Evolutionary conservation across 257 asterid genomes (phyloP).

Genomic region (Fraxinus pennsylvanica): DNA sequence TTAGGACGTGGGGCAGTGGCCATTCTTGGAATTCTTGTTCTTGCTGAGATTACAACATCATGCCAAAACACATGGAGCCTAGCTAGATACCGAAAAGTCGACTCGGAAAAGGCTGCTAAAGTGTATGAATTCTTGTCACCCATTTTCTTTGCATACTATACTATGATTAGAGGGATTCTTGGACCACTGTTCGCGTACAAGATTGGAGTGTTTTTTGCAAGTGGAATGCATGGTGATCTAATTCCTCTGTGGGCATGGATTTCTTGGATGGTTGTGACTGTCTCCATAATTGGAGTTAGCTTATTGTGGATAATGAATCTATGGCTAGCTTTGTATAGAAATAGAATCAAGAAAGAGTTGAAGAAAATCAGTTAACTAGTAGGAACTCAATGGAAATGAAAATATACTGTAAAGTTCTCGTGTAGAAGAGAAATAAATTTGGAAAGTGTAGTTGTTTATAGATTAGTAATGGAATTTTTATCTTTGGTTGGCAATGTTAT

Average conservation of each 20-base stretch:
- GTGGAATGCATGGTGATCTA: slow-evolving; percentile 33
- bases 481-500: background rate
- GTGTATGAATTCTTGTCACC: slow-evolving; percentile 60
- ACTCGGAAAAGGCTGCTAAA: slow-evolving; percentile 45
- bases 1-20: slow-evolving; percentile 60
- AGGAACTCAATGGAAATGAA: background rate
- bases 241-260: slow-evolving; percentile 69
- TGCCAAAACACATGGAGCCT: slow-evolving; percentile 83
- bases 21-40: slow-evolving; percentile 51
- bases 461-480: background rate
- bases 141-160: slow-evolving; percentile 49
- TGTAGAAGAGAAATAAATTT: background rate
- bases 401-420: background rate
- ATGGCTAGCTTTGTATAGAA: slow-evolving; percentile 52
- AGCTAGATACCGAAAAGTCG: slow-evolving; percentile 46
- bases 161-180: slow-evolving; percentile 66
- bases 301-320: slow-evolving; percentile 65
- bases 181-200: slow-evolving; percentile 58
- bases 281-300: slow-evolving; percentile 53
- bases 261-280: slow-evolving; percentile 76
- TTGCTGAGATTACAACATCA: slow-evolving; percentile 70
- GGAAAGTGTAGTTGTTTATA: background rate
- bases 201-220: slow-evolving; percentile 36
- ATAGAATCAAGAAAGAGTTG: slow-evolving; percentile 36
- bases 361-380: slow-evolving; percentile 39